Conservation (phyloP, 2,329 filamentous ascomycete species). For the Epichloe sylvatica region DNA sequence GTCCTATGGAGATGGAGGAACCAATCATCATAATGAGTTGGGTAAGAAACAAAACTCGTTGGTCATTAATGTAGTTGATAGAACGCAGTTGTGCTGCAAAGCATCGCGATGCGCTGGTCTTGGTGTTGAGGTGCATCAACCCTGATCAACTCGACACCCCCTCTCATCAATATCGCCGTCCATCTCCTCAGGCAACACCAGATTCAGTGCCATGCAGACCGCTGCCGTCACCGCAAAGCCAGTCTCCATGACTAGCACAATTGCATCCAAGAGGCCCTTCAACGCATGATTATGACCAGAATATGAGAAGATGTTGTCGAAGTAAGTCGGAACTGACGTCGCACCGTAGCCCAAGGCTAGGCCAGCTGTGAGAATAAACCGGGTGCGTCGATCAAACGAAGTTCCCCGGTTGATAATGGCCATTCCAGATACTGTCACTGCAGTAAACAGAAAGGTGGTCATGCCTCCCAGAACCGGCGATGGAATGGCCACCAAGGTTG, state of each 20-base stretch:
- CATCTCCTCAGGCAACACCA: slow-evolving; percentile 59
- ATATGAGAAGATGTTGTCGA: slow-evolving; percentile 59
- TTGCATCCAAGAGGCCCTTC: slow-evolving; percentile 60
- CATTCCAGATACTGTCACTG: slow-evolving; percentile 67
- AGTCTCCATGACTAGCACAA: slow-evolving; percentile 59
- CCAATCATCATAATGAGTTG: no score
- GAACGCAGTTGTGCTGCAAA: no score
- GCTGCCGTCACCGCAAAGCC: slow-evolving; percentile 65
- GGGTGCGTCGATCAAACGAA: slow-evolving; percentile 62
- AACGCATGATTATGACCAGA: slow-evolving; percentile 51
- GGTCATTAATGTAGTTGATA: no score
- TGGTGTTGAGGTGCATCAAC: background rate
- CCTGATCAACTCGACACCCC: background rate
- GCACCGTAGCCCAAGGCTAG: slow-evolving; percentile 61
- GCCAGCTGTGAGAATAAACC: slow-evolving; percentile 68
- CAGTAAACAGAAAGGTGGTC: slow-evolving; percentile 39
- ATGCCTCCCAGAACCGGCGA: slow-evolving; percentile 48
- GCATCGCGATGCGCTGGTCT: no score
- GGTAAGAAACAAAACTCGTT: no score
- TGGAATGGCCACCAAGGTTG: slow-evolving; percentile 49
- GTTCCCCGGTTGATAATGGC: slow-evolving; percentile 57
- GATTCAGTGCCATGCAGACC: slow-evolving; percentile 58
- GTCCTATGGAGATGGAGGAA: no score
- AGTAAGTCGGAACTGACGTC: slow-evolving; percentile 53
- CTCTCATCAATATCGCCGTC: slow-evolving; percentile 32